These are phyloP conservation scores for Zarea fungicola DNA, from an alignment of 2,329 filamentous ascomycete species.

Conservation along the genomic window DNA sequence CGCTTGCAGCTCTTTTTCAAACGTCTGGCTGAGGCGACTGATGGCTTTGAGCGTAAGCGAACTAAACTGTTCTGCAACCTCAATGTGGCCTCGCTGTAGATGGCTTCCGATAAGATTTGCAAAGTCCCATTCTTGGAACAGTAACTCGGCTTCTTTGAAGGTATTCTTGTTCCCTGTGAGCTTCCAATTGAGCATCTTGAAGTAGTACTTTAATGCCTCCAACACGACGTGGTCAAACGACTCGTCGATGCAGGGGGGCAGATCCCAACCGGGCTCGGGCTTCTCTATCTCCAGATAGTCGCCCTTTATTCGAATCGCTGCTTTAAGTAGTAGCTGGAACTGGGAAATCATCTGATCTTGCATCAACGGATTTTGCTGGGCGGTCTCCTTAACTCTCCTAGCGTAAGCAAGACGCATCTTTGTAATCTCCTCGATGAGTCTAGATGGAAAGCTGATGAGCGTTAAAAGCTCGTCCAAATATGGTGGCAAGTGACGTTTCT, in stretches of 20 bases:
- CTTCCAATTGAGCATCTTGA: constrained; percentile 98
- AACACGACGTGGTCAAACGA: constrained; percentile 89
- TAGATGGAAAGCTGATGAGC: constrained; percentile 93
- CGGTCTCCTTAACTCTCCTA: constrained; percentile 90
- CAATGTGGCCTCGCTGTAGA: constrained; percentile 88
- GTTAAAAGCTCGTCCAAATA: constrained; percentile 96
- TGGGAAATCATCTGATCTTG: constrained; percentile 97
- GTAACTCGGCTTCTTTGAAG: constrained; percentile 95
- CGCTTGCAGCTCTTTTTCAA: constrained; percentile 83
- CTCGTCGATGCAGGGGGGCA: constrained; percentile 94
- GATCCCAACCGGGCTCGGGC: constrained; percentile 87
- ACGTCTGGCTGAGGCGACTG: constrained; percentile 80
- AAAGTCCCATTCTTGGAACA: constrained; percentile 98
- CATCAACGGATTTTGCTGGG: constrained; percentile 87
- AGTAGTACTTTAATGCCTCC: constrained; percentile 94
- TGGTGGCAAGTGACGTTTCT: constrained; percentile 83
- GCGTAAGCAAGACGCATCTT: constrained; percentile 86
- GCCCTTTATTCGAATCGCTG: constrained; percentile 88
- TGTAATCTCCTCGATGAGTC: constrained; percentile 94
- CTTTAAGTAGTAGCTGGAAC: constrained; percentile 86
- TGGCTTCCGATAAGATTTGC: constrained; percentile 89
- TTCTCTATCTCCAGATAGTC: constrained; percentile 80
- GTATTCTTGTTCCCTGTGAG: constrained; percentile 96
- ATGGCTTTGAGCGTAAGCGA: constrained; percentile 90
- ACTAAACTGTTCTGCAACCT: constrained; percentile 96